Conservation (phyloP, 2,329 filamentous ascomycete species). For the Fusarium gaditjirri region DNA sequence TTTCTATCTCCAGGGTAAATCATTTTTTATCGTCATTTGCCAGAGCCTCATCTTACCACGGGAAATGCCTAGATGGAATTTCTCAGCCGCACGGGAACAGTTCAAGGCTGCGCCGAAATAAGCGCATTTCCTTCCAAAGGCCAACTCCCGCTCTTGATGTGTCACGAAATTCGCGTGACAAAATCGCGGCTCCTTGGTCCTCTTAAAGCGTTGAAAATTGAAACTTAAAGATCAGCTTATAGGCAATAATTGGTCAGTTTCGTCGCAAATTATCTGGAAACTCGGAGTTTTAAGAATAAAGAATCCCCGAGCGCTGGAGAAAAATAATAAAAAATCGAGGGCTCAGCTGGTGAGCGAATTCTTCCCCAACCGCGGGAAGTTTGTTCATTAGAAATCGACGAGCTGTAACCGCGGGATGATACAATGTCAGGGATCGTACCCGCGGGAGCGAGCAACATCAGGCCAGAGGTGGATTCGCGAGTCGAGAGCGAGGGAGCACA, state of each 20-base stretch:
- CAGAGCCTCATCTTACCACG: not conserved
- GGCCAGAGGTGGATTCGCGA: not conserved
- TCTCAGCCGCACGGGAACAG: not conserved
- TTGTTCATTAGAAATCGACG: not conserved
- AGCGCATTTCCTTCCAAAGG: not conserved
- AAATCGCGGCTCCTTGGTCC: rapidly evolving
- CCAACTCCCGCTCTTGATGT: too few relatives aligned
- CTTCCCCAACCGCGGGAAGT: not conserved
- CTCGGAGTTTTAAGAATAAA: not conserved
- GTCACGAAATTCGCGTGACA: rapidly evolving
- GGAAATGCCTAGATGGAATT: not conserved
- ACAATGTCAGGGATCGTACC: not conserved
- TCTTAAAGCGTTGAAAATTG: rapidly evolving
- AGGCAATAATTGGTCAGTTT: not conserved
- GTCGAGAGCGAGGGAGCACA: not conserved
- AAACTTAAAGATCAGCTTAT: too few relatives aligned
- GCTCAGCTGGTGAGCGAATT: not conserved
- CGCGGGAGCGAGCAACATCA: not conserved
- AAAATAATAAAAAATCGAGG: not conserved
- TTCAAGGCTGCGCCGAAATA: rapidly evolving
- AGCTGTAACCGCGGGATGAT: not conserved
- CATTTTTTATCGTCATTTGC: too few relatives aligned
- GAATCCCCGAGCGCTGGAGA: not conserved
- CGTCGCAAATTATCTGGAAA: not conserved
- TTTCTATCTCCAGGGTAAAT: not conserved